Base-by-base conservation (phyloP, 768 basidiomycete species). In the Tricholomella constricta region DNA sequence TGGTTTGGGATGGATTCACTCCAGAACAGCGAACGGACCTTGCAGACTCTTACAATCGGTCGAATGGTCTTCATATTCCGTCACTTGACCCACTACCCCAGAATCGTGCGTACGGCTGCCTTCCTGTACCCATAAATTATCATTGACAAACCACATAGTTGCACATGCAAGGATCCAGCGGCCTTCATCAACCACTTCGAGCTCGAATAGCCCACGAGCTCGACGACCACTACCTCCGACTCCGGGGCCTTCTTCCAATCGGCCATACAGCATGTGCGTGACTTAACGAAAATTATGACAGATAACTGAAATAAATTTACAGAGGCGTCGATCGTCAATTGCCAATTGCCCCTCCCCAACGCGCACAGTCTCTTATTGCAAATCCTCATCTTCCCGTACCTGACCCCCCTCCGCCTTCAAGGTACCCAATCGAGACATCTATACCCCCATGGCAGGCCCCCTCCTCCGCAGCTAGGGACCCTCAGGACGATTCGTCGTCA, bases 1-100 rank as follows among this genome's bases (percentile, higher is more conserved):
- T 80, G 58, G 83, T 84, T 31, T 80, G 80, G 67, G 74, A 72
- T 40, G 81, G 77, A 37, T 85, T 81, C 56, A 72, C 69, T 22
- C 75, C 80, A 25, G 65, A 64, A 47, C 34, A 52, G 2, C 40
- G 50, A 3, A 46, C 44, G 1, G 44, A 50, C 45, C 31, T 45
- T 12, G 36, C 31, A 26, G 51, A 54, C 2, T 46, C 51, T 15
- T 17, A 47, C 37, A 31, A 17, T 48, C 45, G 38, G 25, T 15
- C n/a, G 11, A 48, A 55, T 37, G 49, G 45, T 7, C 19, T 23
- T 34, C 15, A 19, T 55, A 14, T 36, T 5, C 23, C 31, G 8
- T 34, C 47, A 22, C 2, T 44, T 11, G 54, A 56, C n/a, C 45
- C 41, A 25, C 7, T 34, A 50, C 15, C 53, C 45, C 48, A 43